Base-by-base conservation (phyloP, 805 yeast species). In the Ogataea corticis region DNA sequence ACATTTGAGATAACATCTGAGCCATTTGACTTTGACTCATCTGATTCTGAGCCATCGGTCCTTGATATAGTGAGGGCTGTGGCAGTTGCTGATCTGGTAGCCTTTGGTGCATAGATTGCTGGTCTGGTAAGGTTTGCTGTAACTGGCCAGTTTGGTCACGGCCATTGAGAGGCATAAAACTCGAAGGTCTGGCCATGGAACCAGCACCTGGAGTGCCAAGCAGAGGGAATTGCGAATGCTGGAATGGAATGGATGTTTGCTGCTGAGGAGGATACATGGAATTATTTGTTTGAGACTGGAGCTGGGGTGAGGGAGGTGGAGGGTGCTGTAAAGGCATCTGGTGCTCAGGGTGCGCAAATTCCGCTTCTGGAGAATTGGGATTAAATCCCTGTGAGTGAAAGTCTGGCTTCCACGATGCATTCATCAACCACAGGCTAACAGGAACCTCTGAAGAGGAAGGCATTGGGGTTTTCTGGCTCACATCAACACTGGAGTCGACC, bases 341-440 rank as follows among this genome's bases (percentile, higher is more conserved):
- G 4, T 25, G 19, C 37, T 15, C 38, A 7, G 37, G 36, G 2
- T 40, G 21, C 12, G 25, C 19, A 14, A 39, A 31, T 2, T 21
- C 29, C 33, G 15, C 27, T 11, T 31, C 25, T 18, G 27, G 32
- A 15, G 25, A 13, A 31, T 7, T 4, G 21, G 19, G 17, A 14
- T 30, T n/a, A 21, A 19, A 15, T 5, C 27, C 23, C 4, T 12
- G 14, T 12, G 48, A 31, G 15, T 38, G 49, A 25, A 51, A 51
- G 10, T 49, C 50, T 11, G 56, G 56, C 36, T 42, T 49, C 56
- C 56, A 52, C 5, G 53, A 45, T 2, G 51, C 46, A 21, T 49
- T 52, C 51, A 49, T 49, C 16, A 52, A 38, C 56, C 56, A 52
- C n/a, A 52, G 30, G 30, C 53, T 52, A 14, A 47, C 51, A 14